phyloP scores from a whole-genome alignment of 1,284 basidiomycete species.

The Naganishia liquefaciens region DNA sequence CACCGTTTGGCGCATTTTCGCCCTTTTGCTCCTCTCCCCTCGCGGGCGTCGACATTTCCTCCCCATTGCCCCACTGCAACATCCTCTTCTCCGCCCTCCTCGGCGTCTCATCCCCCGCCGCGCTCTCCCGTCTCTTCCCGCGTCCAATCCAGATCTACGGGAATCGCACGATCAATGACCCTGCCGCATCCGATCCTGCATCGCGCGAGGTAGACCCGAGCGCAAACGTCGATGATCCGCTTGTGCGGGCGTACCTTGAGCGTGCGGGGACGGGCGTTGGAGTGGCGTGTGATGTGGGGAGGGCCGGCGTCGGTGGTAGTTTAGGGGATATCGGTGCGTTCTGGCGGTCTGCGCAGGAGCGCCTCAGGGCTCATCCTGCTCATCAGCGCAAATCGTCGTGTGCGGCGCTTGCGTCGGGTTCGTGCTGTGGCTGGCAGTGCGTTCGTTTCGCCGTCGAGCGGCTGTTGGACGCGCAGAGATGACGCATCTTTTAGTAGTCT shows the following conservation, averaged over 20 bases:
- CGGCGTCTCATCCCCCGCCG: slow-evolving; percentile 33
- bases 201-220: slow-evolving; percentile 34
- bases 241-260: slow-evolving; percentile 38
- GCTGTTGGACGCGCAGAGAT: slow-evolving; percentile 50
- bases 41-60: slow-evolving; percentile 17
- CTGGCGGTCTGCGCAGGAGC: too few species aligned
- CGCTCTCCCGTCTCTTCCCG: slow-evolving; percentile 45
- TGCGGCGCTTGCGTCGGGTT: slow-evolving; percentile 43
- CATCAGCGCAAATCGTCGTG: slow-evolving; percentile 45
- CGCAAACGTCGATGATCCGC: slow-evolving; percentile 39
- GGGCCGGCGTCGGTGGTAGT: slow-evolving; percentile 42
- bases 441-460: slow-evolving; percentile 40
- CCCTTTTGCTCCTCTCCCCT: slow-evolving; percentile 43
- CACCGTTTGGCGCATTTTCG: slow-evolving; percentile 49
- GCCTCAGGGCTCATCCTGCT: neutral
- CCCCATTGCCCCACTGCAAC: slow-evolving; percentile 55
- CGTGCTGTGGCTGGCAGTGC: slow-evolving; percentile 37
- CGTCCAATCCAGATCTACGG: slow-evolving; percentile 39
- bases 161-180: slow-evolving; percentile 35
- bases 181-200: slow-evolving; percentile 36
- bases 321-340: slow-evolving; percentile 50
- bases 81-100: slow-evolving; percentile 54
- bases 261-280: slow-evolving; percentile 47
- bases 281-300: slow-evolving; percentile 45
- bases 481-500: slow-evolving; percentile 42